Evolutionary conservation across 805 yeast genomes (phyloP), one percentile per base, ranked within the genome.

Genomic region (Saccharomycopsis capsularis): DNA sequence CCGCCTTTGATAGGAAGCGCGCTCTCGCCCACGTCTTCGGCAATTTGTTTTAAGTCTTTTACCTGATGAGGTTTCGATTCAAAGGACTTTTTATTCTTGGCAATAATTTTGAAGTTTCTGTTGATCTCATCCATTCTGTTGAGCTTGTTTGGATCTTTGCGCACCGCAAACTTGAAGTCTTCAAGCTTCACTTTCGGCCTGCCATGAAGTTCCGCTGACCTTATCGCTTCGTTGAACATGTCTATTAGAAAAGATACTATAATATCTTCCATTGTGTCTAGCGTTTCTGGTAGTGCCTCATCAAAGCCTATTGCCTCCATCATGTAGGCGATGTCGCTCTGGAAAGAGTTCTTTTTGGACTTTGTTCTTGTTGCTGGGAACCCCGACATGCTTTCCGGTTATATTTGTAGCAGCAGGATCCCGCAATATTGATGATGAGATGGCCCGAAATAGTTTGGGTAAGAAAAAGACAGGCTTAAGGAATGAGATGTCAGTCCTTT

Each of bases 231-330:
- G 32, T 52, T 49, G 44, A 48, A 52, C 2, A 52, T 34, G 29
- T 52, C 54, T 22, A 52, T 40, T 16, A 52, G 9, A 18, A 49
- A 52, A 21, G 36, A 43, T 18, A 52, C 44, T 11, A 50, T 22
- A 3, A 52, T 42, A 35, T 52, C 55, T 42, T 52, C 55, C 13
- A 52, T 11, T 3, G 53, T 44, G 22, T 47, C 46, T 21, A 52
- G 40, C 3, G 55, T 52, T 27, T 52, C 55, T 3, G 50, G 53
- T 7, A 46, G 45, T 4, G 48, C 41, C 11, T 43, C 40, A 29
- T 52, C 55, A 40, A 52, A 52, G 6, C 55, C 55, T 23, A 50
- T 16, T 3, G 53, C 43, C 22, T 52, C 55, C 47, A 52, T 43
- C 47, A 52, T 50, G 29, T 47, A 42, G 9, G 44, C 45, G 36